A percentile compares a stretch with the other conserved stretches of the same genome.
These are phyloP conservation scores for Aspergillus sp. DNA, from an alignment of 2,329 filamentous ascomycete genomes.

Conservation along the genomic window DNA sequence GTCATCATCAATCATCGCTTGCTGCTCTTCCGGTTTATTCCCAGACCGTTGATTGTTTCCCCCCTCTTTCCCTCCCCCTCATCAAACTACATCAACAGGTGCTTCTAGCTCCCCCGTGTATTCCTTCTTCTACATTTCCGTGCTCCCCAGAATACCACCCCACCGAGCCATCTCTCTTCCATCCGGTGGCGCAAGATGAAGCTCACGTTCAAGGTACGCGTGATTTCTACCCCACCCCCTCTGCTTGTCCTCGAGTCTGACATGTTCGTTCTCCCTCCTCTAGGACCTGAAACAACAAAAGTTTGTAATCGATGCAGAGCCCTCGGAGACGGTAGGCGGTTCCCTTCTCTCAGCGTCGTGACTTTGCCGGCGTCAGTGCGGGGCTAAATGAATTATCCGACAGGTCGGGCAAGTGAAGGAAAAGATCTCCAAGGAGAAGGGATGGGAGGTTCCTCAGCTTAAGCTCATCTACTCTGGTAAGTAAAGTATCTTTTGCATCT, in stretches of 20 bases:
- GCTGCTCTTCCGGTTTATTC: slow-evolving; percentile 10
- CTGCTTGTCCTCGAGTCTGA: slow-evolving; percentile 20
- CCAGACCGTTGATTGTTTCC: slow-evolving; percentile 3
- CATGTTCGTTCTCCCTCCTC: slow-evolving; percentile 15
- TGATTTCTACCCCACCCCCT: slow-evolving; percentile 15
- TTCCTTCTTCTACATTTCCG: neutral
- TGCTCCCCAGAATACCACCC: slow-evolving; percentile 4
- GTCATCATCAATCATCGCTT: slow-evolving; percentile 18
- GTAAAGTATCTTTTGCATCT: slow-evolving; percentile 29
- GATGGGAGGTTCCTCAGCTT: slow-evolving; percentile 85
- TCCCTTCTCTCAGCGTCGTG: slow-evolving; percentile 7
- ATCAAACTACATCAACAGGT: neutral
- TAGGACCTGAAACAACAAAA: slow-evolving; percentile 99
- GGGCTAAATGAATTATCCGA: slow-evolving; percentile 35
- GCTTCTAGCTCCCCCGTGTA: slow-evolving; percentile 2
- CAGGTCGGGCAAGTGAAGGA: slow-evolving; percentile 89
- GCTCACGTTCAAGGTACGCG: slow-evolving; percentile 68
- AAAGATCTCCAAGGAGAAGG: slow-evolving; percentile 88
- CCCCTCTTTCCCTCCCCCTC: neutral
- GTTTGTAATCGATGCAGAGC: slow-evolving; percentile 93
- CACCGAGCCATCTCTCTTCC: slow-evolving; percentile 25
- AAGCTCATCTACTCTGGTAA: slow-evolving; percentile 98
- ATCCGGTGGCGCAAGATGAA: slow-evolving; percentile 57
- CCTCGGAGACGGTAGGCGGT: slow-evolving; percentile 77
- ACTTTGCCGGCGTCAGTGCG: slow-evolving; percentile 29